Base-by-base conservation (phyloP, 768 basidiomycete genomes). In the Tephrocybe rancida region DNA sequence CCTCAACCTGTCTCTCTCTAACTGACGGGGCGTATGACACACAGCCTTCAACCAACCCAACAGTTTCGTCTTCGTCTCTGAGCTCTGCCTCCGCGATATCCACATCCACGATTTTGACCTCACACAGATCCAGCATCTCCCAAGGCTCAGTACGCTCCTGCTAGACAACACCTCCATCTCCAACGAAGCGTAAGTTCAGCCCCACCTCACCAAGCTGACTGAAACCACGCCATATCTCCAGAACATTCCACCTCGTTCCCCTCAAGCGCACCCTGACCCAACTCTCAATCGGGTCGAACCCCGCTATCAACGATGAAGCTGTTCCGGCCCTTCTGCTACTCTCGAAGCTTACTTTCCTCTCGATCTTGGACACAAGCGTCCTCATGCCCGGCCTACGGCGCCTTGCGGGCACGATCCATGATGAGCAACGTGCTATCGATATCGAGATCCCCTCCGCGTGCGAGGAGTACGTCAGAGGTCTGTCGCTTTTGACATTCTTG, bases 381-480 rank as follows among this genome's bases (percentile, higher is more conserved):
- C 69, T 71, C 26, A 87, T 88, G 79, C 63, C 65, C 2, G 87
- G 87, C 2, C 66, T 88, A 25, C 80, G 86, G 25, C 74, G 72
- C 9, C 68, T 87, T 22, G 78, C 79, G 0, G 57, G 60, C 10
- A 58, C 58, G 7, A 70, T 80, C 38, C 54, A 66, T 48, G 57
- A 65, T 30, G 73, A 76, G 22, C 63, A 67, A 13, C 73, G 78
- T 5, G 51, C 70, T 18, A 70, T 85, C 44, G 75, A 78, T 53
- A 67, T 87, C 48, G 80, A 84, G 60, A 75, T 85, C 30, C 85
- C 87, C 18, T 66, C 65, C 13, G 60, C 58, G 6, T 87, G 85
- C 59, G 78, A 82, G 48, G 54, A 61, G 1, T 86, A 87, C 59
- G 63, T 89, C 26, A 70, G 80, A 48, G 68, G 86, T 86, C 58